phyloP scores from a whole-genome alignment of 805 yeast genomes.

The Myxozyma neotropica region DNA sequence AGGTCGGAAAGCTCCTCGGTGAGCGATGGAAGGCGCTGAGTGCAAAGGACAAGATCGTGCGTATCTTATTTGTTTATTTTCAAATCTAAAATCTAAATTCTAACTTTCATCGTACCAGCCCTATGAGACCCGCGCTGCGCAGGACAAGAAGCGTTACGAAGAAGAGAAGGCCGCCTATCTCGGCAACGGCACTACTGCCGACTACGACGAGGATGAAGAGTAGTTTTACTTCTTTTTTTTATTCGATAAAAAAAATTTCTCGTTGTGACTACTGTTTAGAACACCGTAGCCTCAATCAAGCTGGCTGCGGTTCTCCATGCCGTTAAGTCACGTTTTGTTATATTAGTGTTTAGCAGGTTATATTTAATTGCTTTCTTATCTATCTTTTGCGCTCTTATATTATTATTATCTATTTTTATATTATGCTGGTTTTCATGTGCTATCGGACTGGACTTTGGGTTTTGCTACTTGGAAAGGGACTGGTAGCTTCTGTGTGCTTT shows the following conservation, averaged over 20 bases:
- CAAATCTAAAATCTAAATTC: background rate
- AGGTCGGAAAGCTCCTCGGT: conserved; percentile 92
- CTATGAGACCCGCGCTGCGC: conserved; percentile 89
- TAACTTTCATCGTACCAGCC: conserved; percentile 50
- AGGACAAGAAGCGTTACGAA: conserved; percentile 97
- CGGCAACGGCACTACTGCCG: conserved; percentile 48
- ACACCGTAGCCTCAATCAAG: too few relatives aligned
- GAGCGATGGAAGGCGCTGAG: conserved; percentile 93
- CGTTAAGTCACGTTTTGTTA: too few relatives aligned
- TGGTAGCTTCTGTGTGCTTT: conserved; percentile 20
- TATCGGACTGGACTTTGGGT: conserved; percentile 8
- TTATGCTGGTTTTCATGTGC: conserved; percentile 3
- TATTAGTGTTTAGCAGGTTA: conserved; percentile 3
- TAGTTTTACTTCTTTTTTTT: background rate
- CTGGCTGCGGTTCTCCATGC: too few relatives aligned
- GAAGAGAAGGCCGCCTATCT: conserved; percentile 86
- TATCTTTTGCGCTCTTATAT: conserved; percentile 21
- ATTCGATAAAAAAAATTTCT: too few relatives aligned
- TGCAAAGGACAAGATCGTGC: conserved; percentile 66
- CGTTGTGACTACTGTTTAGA: too few relatives aligned
- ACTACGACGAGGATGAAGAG: conserved; percentile 39
- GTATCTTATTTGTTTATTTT: conserved; percentile 1
- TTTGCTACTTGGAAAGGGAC: conserved; percentile 8
- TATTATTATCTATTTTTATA: conserved; percentile 12
- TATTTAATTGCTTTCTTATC: conserved; percentile 6